Conservation (phyloP, 176 grass and related monocot species). For the Musa beccarii region DNA sequence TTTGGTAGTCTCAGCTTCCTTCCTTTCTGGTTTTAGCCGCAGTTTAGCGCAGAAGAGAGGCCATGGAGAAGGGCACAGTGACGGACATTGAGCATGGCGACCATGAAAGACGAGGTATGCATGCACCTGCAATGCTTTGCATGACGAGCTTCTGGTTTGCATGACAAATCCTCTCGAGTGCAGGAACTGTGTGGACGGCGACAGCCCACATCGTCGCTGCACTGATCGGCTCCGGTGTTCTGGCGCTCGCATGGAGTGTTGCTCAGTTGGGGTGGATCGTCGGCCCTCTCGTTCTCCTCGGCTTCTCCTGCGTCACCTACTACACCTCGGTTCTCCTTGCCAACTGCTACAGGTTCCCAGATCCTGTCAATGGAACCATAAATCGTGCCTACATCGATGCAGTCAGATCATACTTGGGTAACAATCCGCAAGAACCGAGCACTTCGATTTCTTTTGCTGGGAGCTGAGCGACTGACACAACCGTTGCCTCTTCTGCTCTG, state of each 20-base stretch:
- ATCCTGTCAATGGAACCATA: conserved; percentile 48
- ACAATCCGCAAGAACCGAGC: neutral
- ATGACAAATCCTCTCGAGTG: neutral
- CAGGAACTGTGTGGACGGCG: conserved; percentile 95
- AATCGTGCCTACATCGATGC: conserved; percentile 86
- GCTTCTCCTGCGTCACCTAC: conserved; percentile 83
- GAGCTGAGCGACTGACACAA: neutral
- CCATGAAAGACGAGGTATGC: conserved; percentile 68
- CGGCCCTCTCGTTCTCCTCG: conserved; percentile 49
- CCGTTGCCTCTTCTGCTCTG: neutral
- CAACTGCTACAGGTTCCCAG: conserved; percentile 86
- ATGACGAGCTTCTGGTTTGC: too few relatives aligned
- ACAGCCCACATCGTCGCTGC: conserved; percentile 81
- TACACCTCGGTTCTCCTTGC: conserved; percentile 84
- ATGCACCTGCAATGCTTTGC: too few relatives aligned
- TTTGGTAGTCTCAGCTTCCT: neutral
- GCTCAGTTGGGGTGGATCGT: conserved; percentile 86
- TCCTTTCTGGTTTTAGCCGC: neutral
- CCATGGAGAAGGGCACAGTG: conserved; percentile 46
- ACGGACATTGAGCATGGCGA: conserved; percentile 50
- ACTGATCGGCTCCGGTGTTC: conserved; percentile 84
- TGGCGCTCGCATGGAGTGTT: conserved; percentile 88
- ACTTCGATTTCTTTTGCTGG: neutral
- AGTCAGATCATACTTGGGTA: conserved; percentile 80
- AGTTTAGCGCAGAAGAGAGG: neutral